Evolutionary conservation across 2,329 filamentous ascomycete genomes (phyloP).

Genomic region (Colletotrichum somersetense): DNA sequence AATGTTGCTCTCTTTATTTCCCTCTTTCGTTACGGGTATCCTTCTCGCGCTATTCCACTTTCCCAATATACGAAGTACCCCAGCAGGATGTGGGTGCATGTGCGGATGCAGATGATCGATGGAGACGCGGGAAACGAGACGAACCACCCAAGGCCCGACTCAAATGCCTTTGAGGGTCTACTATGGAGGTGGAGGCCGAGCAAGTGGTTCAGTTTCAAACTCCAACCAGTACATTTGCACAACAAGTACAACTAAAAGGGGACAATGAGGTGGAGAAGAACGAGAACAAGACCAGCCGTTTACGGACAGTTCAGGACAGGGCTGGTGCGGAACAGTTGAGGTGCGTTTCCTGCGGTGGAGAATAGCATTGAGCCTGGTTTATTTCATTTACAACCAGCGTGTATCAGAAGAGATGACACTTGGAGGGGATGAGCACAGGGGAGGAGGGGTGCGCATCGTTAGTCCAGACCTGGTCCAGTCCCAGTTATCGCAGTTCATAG

Average conservation of each 20-base stretch:
- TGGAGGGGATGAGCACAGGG: constrained; percentile 36
- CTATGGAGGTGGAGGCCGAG: background rate
- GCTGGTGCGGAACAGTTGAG: constrained; percentile 30
- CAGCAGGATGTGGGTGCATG: constrained; percentile 7
- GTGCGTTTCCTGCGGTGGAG: constrained; percentile 54
- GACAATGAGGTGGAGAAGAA: constrained; percentile 45
- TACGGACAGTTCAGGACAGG: constrained; percentile 55
- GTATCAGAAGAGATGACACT: constrained; percentile 58
- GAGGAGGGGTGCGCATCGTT: background rate
- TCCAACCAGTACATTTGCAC: background rate
- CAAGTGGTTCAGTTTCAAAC: background rate
- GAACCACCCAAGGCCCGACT: constrained; percentile 30
- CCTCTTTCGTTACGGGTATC: background rate
- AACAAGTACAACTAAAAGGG: constrained; percentile 8
- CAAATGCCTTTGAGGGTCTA: constrained; percentile 7
- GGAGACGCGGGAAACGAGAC: constrained; percentile 36
- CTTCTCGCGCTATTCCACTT: constrained; percentile 28
- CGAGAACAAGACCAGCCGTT: constrained; percentile 48
- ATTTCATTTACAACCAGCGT: constrained; percentile 60
- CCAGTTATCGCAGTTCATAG: background rate
- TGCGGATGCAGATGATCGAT: constrained; percentile 18
- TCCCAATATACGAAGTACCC: constrained; percentile 18
- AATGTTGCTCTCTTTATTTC: background rate
- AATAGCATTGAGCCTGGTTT: constrained; percentile 55
- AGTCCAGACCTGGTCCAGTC: constrained; percentile 9